A percentile compares a stretch with the other conserved stretches of the same genome.
These are phyloP conservation scores for Kodamaea sp. DNA, from an alignment of 1,139 yeast genomes.

Conservation along the genomic window DNA sequence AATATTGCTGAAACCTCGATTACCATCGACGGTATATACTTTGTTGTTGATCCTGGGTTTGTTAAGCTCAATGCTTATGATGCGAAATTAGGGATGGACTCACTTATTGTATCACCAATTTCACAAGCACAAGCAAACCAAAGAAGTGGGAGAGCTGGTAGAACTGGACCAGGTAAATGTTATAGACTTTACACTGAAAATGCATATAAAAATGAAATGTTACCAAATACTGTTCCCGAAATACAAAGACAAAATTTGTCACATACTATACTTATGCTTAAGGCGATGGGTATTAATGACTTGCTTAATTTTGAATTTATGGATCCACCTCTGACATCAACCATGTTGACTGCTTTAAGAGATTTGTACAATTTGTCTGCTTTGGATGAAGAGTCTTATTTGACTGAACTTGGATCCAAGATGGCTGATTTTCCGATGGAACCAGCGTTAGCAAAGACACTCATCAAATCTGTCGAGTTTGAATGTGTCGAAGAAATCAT, in stretches of 20 bases:
- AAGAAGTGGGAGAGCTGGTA: slow-evolving; percentile 81
- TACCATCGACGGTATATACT: slow-evolving; percentile 74
- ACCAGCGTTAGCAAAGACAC: slow-evolving; percentile 80
- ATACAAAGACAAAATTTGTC: slow-evolving; percentile 88
- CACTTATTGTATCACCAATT: slow-evolving; percentile 67
- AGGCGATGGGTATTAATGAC: slow-evolving; percentile 93
- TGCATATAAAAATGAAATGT: slow-evolving; percentile 73
- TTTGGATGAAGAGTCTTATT: slow-evolving; percentile 68
- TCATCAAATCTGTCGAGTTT: slow-evolving; percentile 69
- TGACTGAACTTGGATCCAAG: slow-evolving; percentile 71
- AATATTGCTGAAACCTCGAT: slow-evolving; percentile 66
- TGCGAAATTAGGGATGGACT: slow-evolving; percentile 73
- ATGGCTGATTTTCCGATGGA: slow-evolving; percentile 97
- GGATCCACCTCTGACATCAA: slow-evolving; percentile 86
- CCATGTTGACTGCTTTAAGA: slow-evolving; percentile 76
- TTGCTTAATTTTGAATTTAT: slow-evolving; percentile 78
- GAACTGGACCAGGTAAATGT: slow-evolving; percentile 84
- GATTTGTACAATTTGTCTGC: slow-evolving; percentile 83
- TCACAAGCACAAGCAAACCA: slow-evolving; percentile 84
- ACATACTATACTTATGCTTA: slow-evolving; percentile 80
- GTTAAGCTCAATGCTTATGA: slow-evolving; percentile 77
- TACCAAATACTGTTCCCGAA: slow-evolving; percentile 83
- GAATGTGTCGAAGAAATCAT: slow-evolving; percentile 81
- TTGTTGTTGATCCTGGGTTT: slow-evolving; percentile 79
- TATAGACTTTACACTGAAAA: slow-evolving; percentile 69